Percentiles rank a stretch among this genome's conserved stretches.
Conservation (phyloP, 2,329 filamentous ascomycete genomes). For the Xylariaceae sp. region DNA sequence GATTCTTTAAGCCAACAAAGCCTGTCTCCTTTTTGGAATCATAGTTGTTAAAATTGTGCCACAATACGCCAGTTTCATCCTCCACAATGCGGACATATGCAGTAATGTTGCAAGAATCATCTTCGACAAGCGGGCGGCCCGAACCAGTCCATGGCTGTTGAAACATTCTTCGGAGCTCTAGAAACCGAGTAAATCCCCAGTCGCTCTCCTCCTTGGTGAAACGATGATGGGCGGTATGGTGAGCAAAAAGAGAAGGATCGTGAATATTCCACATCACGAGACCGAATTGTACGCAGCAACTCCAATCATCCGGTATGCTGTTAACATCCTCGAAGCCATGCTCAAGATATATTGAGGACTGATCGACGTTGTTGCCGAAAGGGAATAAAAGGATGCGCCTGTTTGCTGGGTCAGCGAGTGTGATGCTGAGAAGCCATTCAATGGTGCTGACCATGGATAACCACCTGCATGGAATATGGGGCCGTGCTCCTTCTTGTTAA, state of each 20-base stretch:
- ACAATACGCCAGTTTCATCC: conserved; percentile 86
- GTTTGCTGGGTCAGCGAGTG: conserved; percentile 27
- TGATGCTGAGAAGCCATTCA: background rate
- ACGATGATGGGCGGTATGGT: conserved; percentile 88
- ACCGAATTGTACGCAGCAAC: conserved; percentile 93
- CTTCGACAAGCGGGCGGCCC: conserved; percentile 74
- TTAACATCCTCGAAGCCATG: conserved; percentile 81
- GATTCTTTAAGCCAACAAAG: conserved; percentile 95
- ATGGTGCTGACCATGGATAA: conserved; percentile 74
- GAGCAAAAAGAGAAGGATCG: conserved; percentile 82
- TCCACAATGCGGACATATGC: conserved; percentile 83
- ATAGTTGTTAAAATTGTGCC: conserved; percentile 93
- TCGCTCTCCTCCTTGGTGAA: conserved; percentile 97
- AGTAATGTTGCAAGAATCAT: conserved; percentile 78
- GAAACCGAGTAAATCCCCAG: conserved; percentile 98
- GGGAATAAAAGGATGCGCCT: conserved; percentile 97
- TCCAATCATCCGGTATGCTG: conserved; percentile 88
- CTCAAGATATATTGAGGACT: conserved; percentile 94
- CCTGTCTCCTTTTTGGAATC: conserved; percentile 99
- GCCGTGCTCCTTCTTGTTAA: conserved; percentile 83
- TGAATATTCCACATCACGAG: conserved; percentile 94
- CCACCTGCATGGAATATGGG: conserved; percentile 86
- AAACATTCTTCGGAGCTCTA: conserved; percentile 86
- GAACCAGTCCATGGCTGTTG: conserved; percentile 75
- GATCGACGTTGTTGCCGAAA: conserved; percentile 91